Evolutionary conservation across 495 filamentous ascomycete genomes (phyloP), one percentile per base, ranked within the genome.

Genomic region (Trichoderma virens): DNA sequence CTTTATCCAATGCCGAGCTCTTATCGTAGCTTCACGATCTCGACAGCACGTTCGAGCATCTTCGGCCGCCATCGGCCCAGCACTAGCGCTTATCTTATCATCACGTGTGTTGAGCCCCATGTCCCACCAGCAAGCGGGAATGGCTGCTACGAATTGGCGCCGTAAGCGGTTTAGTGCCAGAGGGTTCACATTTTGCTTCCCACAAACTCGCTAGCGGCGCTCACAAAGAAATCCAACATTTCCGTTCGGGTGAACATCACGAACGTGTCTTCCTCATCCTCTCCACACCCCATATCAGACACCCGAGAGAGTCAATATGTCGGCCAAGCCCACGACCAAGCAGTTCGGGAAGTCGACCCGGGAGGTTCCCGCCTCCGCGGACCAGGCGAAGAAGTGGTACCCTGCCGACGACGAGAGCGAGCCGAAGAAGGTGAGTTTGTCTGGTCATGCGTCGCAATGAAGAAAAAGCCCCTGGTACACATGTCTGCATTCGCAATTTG

Each of bases 331-430:
- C 71, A 80, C 87, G 82, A 91, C 90, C 81, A 96, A 97, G 90
- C 91, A 87, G 83, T 97, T 97, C 86, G 93, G 91, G 83, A 97
- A 96, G 87, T 90, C 90, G 81, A 90, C 91, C 82, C 88, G 94
- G 82, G 83, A 87, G 78, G 85, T 98, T 76, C 90, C 90, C 73
- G 82, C 86, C 76, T 79, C 84, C 74, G 82, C 86, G 72, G 86
- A 94, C 79, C 96, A 95, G 90, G 94, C 93, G 74, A 85, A 88
- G 86, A 99, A 98, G 83, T 99, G 93, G 91, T 99, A 99, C 81
- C 95, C 95, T 78, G 90, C 92, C 73, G 91, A 97, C 77, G 94
- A 97, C 80, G 89, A 93, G 76, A 74, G 83, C 75, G 83, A 90
- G 83, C 88, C 89, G 67, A 96, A 90, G 85, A 94, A 94, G 88